phyloP scores from a whole-genome alignment of 1,139 yeast species.

The Geotrichum fermentans region DNA sequence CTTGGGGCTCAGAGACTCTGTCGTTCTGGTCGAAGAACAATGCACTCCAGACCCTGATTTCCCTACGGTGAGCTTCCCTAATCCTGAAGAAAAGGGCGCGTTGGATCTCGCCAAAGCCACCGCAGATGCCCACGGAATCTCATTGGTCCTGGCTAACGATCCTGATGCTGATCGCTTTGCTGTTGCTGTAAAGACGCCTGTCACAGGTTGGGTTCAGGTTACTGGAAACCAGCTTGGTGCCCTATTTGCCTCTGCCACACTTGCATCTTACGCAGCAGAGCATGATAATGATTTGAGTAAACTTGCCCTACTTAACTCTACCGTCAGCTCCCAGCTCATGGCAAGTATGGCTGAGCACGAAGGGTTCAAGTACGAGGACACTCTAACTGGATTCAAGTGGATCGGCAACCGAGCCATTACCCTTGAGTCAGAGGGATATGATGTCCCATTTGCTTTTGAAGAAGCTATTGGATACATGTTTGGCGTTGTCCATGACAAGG shows the following conservation, averaged over 20 bases:
- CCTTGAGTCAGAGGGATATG: constrained; percentile 55
- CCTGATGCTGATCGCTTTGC: constrained; percentile 96
- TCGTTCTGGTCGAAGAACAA: constrained; percentile 56
- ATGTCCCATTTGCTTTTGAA: constrained; percentile 86
- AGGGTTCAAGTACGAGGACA: constrained; percentile 67
- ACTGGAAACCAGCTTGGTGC: constrained; percentile 91
- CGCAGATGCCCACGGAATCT: constrained; percentile 45
- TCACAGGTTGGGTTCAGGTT: constrained; percentile 63
- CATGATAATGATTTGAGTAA: constrained; percentile 32
- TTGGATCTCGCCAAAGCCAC: constrained; percentile 59
- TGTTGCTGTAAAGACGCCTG: constrained; percentile 48
- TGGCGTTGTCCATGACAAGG: constrained; percentile 81
- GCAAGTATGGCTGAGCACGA: constrained; percentile 59
- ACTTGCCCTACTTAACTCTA: constrained; percentile 73
- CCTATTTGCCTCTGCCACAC: constrained; percentile 65
- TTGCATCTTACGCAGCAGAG: constrained; percentile 38
- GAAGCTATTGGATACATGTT: constrained; percentile 97
- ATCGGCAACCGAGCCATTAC: constrained; percentile 85
- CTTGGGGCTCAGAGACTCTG: constrained; percentile 35
- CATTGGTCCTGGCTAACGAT: constrained; percentile 78
- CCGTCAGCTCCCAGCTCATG: constrained; percentile 84
- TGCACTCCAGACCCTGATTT: constrained; percentile 75
- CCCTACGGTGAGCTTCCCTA: constrained; percentile 83
- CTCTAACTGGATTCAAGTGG: constrained; percentile 96
- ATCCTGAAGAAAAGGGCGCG: constrained; percentile 95